A percentile compares a stretch with the other conserved stretches of the same genome.
phyloP scores from a whole-genome alignment of 352 stramenopile genomes.

The Globisporangium camurandrum region DNA sequence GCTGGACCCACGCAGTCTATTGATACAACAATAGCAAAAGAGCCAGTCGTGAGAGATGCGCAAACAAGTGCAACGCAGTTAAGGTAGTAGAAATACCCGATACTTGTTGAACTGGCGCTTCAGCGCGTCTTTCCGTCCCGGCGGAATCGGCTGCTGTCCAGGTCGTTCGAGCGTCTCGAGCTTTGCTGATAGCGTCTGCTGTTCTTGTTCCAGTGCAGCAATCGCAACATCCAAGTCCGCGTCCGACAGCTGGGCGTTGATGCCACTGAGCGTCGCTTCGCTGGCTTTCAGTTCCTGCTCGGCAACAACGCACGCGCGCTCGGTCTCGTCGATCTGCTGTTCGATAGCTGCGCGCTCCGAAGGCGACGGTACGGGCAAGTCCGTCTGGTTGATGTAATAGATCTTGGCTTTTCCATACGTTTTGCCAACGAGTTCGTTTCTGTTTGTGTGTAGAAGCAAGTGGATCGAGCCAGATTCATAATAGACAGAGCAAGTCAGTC shows the following conservation, averaged over 20 bases:
- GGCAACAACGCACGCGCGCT: slow-evolving; percentile 31
- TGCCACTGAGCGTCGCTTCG: slow-evolving; percentile 29
- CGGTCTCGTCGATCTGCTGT: slow-evolving; percentile 40
- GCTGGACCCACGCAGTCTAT: slow-evolving; percentile 59
- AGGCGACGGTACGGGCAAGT: slow-evolving; percentile 47
- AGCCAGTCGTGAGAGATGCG: not conserved
- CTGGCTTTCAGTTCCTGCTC: slow-evolving; percentile 56
- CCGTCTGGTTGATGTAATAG: slow-evolving; percentile 79
- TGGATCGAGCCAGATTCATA: not conserved
- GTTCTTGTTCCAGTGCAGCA: slow-evolving; percentile 35
- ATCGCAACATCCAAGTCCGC: slow-evolving; percentile 44
- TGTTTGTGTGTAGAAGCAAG: slow-evolving; percentile 4
- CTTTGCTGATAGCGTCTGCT: slow-evolving; percentile 30
- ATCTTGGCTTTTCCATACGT: slow-evolving; percentile 79
- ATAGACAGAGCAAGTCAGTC: not conserved
- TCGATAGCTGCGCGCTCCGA: slow-evolving; percentile 32
- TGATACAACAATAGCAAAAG: not conserved
- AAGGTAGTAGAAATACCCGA: slow-evolving; percentile 22
- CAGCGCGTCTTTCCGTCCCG: slow-evolving; percentile 50
- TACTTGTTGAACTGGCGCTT: slow-evolving; percentile 65
- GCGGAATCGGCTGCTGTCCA: slow-evolving; percentile 32
- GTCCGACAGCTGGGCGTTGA: slow-evolving; percentile 64
- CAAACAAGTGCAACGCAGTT: not conserved
- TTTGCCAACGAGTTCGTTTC: slow-evolving; percentile 56
- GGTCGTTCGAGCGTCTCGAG: slow-evolving; percentile 36